Conservation (phyloP, 108 stramenopile genomes). For the Fistulifera solaris region DNA sequence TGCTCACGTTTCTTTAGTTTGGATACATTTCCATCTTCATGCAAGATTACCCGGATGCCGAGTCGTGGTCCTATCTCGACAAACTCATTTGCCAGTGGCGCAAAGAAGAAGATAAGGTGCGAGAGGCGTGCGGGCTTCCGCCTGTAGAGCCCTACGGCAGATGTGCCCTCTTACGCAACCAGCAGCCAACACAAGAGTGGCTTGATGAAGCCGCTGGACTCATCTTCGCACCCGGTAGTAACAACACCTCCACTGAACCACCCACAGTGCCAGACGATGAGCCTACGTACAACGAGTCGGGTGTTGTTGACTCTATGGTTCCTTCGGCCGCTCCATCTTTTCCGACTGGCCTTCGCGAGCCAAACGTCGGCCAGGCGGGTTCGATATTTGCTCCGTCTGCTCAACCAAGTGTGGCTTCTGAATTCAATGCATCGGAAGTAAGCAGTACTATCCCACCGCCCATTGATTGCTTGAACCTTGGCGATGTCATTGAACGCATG, state of each 20-base stretch:
- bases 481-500: constrained; percentile 4
- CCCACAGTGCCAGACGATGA: background rate
- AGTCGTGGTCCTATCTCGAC: constrained; percentile 24
- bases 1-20: constrained; percentile 14
- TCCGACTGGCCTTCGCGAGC: background rate
- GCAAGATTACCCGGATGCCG: constrained; percentile 19
- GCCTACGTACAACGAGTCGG: background rate
- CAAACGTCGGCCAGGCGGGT: constrained; percentile 2
- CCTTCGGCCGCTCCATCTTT: background rate
- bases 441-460: no score
- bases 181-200: constrained; percentile 5
- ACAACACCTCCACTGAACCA: no score
- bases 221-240: background rate
- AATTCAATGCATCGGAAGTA: background rate
- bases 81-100: constrained; percentile 45
- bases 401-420: background rate
- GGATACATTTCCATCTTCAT: constrained; percentile 30
- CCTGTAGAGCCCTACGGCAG: constrained; percentile 3
- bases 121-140: constrained; percentile 25
- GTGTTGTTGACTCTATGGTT: background rate
- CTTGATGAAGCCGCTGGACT: background rate
- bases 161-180: constrained; percentile 6
- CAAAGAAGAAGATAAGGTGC: constrained; percentile 26
- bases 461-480: no score
- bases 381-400: background rate